phyloP scores from a whole-genome alignment of 345 rosid genomes.

The Eucalyptus rudis region DNA sequence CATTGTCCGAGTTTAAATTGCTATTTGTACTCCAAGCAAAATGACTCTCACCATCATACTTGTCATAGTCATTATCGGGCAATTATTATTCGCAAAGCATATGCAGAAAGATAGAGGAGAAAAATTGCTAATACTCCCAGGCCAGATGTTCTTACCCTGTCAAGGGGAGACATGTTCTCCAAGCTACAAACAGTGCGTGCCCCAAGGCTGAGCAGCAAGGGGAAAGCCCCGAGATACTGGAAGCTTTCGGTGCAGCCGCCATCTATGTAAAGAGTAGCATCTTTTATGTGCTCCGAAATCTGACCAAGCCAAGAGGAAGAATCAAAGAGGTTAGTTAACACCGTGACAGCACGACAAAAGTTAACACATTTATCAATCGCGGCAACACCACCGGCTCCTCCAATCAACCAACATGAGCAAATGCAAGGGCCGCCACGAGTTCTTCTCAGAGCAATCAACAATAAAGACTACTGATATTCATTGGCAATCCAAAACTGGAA shows the following conservation, averaged over 20 bases:
- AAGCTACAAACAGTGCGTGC: conserved; percentile 68
- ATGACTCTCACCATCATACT: neutral
- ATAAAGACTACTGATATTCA: no score
- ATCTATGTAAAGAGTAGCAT: conserved; percentile 66
- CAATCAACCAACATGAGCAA: neutral
- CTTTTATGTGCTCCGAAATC: conserved; percentile 65
- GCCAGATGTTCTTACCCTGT: conserved; percentile 36
- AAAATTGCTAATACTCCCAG: neutral
- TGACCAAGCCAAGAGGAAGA: no score
- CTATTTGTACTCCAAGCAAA: neutral
- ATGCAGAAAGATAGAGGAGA: neutral
- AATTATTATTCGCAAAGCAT: neutral
- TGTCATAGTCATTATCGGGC: neutral
- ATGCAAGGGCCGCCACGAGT: neutral
- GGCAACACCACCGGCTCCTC: neutral
- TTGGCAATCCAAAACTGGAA: neutral
- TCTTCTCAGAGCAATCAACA: no score
- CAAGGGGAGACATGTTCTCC: conserved; percentile 69
- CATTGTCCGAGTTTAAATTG: neutral
- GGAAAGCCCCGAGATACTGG: conserved; percentile 77
- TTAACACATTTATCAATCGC: neutral
- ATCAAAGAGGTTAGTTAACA: no score
- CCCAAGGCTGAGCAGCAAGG: conserved; percentile 58
- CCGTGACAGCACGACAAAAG: no score
- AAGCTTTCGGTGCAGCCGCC: conserved; percentile 95